Base-by-base conservation (phyloP, 208 protist genomes). In the Acanthamoeba lenticulata region DNA sequence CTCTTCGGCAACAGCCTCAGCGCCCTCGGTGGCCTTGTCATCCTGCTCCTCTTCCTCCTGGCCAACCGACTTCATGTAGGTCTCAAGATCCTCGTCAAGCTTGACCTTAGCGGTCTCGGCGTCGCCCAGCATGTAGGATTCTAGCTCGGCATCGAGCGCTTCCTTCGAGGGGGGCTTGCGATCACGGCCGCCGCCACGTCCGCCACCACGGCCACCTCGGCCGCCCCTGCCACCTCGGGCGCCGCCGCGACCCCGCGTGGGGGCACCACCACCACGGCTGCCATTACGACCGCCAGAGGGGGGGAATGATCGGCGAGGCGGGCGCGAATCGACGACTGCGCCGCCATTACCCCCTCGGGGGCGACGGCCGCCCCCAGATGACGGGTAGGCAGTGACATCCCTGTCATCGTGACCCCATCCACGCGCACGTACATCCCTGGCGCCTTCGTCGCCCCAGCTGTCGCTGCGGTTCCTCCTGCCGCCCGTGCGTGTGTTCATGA, bases 31-130 rank as follows among this genome's bases (percentile, higher is more conserved):
- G 74, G 38, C 74, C 34, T 52, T 36, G 19, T 17, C 72, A 17
- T n/a, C n/a, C n/a, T n/a, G n/a, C n/a, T 52, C 42, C 74, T 85
- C 42, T 19, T 29, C 74, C 32, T 27, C 44, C 21, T 27, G 21
- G 38, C 44, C 74, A 36, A 36, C 32, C n/a, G 38, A 57, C 74
- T 85, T 45, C 74, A 85, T 85, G 74, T 85, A 85, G 38, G 13
- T 36, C 38, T 85, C 74, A 21, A 85, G 44, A 45, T 85, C 74
- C 42, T 85, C 44, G 32, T 85, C 74, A 38, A 85, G 74, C 74
- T 36, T 85, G 2, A 17, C 24, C 44, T 85, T 85, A 4, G 74
- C 74, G 4, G 74, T 85, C 44, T 85, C 74, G 24, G 38, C 74
- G 49, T 85, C 44, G 74, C 42, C 44, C 42, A 85, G 27, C 74